phyloP scores from a whole-genome alignment of 305 asterid genomes.

The Petunia hybrid region DNA sequence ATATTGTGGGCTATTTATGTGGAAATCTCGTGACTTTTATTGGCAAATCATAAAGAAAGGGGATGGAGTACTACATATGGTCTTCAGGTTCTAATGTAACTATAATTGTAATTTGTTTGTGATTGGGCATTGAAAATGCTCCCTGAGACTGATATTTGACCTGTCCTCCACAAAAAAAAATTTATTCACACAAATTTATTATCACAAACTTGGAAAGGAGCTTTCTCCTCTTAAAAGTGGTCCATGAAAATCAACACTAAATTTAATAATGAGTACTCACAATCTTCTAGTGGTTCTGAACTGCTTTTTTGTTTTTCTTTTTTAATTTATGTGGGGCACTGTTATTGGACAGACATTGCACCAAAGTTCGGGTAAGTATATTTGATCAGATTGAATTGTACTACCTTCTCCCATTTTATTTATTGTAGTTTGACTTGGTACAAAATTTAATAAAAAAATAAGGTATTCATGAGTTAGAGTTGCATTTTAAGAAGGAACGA shows the following conservation, averaged over 20 bases:
- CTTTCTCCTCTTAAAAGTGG: constrained; percentile 2
- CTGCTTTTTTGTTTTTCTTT: too few species aligned
- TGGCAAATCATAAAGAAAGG: not conserved
- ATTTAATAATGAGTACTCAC: not conserved
- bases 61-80: not conserved
- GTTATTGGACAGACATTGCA: too few species aligned
- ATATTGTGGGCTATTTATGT: too few species aligned
- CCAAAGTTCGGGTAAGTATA: too few species aligned
- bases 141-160: constrained; percentile 17
- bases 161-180: not conserved
- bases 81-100: not conserved
- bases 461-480: too few species aligned
- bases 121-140: constrained; percentile 14
- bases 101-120: not conserved
- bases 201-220: not conserved
- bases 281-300: not conserved
- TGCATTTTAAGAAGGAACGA: too few species aligned
- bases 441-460: too few species aligned
- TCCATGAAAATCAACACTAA: not conserved
- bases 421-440: too few species aligned
- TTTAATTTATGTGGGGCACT: not conserved
- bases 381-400: not conserved
- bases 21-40: not conserved
- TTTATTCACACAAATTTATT: not conserved
- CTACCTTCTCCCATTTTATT: too few species aligned